Evolutionary conservation across 1,284 basidiomycete genomes (phyloP), one percentile per base, ranked within the genome.

Genomic region (Anthracocystis setariae): DNA sequence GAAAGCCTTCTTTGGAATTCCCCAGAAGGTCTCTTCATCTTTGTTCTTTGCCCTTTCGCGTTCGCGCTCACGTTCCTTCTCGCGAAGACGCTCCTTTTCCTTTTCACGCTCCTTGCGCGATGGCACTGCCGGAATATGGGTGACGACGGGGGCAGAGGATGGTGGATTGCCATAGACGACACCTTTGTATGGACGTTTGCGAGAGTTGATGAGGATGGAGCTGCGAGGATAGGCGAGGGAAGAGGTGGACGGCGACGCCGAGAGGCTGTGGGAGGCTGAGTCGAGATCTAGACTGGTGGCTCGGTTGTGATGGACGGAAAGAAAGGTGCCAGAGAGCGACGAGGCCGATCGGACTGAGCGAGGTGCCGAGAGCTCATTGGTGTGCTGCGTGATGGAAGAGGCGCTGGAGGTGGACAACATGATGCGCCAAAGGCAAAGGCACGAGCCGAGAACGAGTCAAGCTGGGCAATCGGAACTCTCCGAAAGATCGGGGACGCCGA

Each of bases 1-100:
- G 35, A 79, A 71, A 9, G 74, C 76, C 62, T 77, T 78, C 37
- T 76, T 78, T 33, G 77, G 77, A 35, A 79, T 79, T 8, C 77
- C 77, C 75, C 75, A 79, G 48, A 79, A 66, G 53, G 72, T 76
- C 48, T 73, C 74, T 23, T 77, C 76, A 46, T 59, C 53, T 40
- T 66, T 75, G 56, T 43, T 54, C 56, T 56, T 69, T 40, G 59
- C 45, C 37, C 39, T 61, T 46, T 68, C 68, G 17, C 54, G 58
- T 37, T 73, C 70, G 18, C 54, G 58, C 37, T 73, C 70, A 20
- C 64, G 59, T 42, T 70, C 70, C 55, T 60, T 67, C 44, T 73
- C 67, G 12, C 67, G 60, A 43, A 60, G 57, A 5, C 65, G 56
- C 45, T 76, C 74, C 10, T 58, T 52, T 42, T 68, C 72, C 63